A percentile compares a stretch with the other conserved stretches of the same genome.
Conservation (phyloP, 495 filamentous ascomycete species). For the Chaetomium fimeti region DNA sequence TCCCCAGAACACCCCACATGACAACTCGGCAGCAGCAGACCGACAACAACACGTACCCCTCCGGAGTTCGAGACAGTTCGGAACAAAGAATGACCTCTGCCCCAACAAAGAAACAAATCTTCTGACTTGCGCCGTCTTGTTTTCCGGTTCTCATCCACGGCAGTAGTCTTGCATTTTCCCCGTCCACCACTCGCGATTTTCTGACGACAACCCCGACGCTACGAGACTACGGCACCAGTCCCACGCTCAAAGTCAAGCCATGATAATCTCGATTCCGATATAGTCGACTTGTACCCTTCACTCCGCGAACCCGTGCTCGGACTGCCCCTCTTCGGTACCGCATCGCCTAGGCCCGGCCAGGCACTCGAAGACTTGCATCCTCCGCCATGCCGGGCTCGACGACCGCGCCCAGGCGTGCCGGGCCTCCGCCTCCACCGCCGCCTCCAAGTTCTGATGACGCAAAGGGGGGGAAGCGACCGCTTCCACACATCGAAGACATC, state of each 20-base stretch:
- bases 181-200: not conserved
- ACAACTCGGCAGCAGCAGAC: slow-evolving; percentile 2
- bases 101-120: not conserved
- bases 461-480: slow-evolving; percentile 40
- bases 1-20: slow-evolving; percentile 3
- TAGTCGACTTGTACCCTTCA: not conserved
- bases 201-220: not conserved
- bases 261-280: not conserved
- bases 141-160: not conserved
- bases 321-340: not conserved
- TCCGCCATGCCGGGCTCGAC: slow-evolving; percentile 30
- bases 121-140: not conserved
- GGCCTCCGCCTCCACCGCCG: slow-evolving; percentile 14
- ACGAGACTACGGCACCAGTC: not conserved
- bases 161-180: too few relatives aligned
- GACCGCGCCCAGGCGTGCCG: slow-evolving; percentile 24
- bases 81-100: not conserved
- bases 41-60: not conserved
- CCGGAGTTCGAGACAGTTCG: not conserved
- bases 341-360: not conserved
- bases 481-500: slow-evolving; percentile 75
- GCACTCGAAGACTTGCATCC: not conserved
- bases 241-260: not conserved
- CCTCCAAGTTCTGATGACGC: too few relatives aligned
- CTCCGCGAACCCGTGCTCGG: not conserved